phyloP scores from a whole-genome alignment of 441 rosid genomes.

The Erodium trifolium region DNA sequence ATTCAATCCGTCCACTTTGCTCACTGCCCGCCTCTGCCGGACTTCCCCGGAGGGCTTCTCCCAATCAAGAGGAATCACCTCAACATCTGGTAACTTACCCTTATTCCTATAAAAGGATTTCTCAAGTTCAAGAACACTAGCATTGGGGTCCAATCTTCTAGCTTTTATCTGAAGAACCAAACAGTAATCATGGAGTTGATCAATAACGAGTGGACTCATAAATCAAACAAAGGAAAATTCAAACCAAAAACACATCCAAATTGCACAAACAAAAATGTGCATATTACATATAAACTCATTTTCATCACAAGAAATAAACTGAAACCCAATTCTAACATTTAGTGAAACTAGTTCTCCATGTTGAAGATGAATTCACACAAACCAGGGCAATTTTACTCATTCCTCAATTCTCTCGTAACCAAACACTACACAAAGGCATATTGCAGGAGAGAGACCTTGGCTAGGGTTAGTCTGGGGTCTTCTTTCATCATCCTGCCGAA shows the following conservation, averaged over 20 bases:
- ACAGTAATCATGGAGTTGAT: constrained; percentile 4
- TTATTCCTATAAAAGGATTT: constrained; percentile 67
- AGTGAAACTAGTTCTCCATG: too few relatives aligned
- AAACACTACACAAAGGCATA: neutral
- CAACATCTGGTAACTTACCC: constrained; percentile 49
- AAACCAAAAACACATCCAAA: neutral
- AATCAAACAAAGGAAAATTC: neutral
- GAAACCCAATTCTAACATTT: neutral
- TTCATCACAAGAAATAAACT: neutral
- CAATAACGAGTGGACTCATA: neutral
- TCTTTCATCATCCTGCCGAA: constrained; percentile 76
- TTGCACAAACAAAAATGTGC: neutral
- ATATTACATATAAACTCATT: neutral
- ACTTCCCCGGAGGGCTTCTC: neutral
- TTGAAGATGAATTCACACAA: neutral
- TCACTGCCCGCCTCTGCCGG: constrained; percentile 25
- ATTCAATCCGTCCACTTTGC: constrained; percentile 44
- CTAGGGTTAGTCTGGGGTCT: constrained; percentile 84
- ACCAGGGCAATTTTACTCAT: neutral
- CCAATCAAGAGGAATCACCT: constrained; percentile 65
- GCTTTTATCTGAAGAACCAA: constrained; percentile 54
- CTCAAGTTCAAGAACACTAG: constrained; percentile 69
- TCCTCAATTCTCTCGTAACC: neutral
- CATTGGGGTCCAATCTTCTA: constrained; percentile 67
- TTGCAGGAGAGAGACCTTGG: constrained; percentile 46